Evolutionary conservation across 768 basidiomycete genomes (phyloP), one percentile per base, ranked within the genome.

Genomic region (Suillus tomentosus): DNA sequence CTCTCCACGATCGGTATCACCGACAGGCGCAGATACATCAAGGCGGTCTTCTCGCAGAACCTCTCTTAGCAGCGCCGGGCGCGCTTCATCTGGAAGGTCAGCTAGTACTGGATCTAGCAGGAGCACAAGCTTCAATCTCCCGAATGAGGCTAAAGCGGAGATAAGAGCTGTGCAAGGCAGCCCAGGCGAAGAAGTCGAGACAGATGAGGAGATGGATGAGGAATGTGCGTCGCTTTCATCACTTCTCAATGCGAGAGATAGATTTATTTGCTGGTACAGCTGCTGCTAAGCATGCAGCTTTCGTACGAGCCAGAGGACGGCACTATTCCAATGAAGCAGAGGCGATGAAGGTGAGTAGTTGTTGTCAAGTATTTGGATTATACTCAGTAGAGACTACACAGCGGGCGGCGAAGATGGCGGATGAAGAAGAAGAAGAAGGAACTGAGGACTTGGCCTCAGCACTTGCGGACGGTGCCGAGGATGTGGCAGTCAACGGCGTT

Each of bases 261-360:
- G 15, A 65, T 61, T 45, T n/a, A 27, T 14, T 24, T n/a, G 31
- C 10, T 31, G 17, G 64, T 17, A 48, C 67, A 95, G 93, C 92
- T 64, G 88, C 87, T 55, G 88, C 84, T 43, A 94, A 92, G 77
- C 93, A 92, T 69, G 91, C 88, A 15, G 93, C 81, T 27, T 95
- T 95, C 70, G 81, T 94, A 39, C 85, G 85, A 67, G 92, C 92
- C 27, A 84, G 93, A 27, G 91, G 90, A 61, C 82, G 91, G 62
- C 94, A 95, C 71, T 95, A 95, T 69, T 94, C 92, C 6, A 94
- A 95, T 59, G 94, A 95, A 73, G 94, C 91, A 1, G 91, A 94
- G 73, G 94, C 92, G 19, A 94, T 95, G 94, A 94, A 94, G 87
- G 92, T 90, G 76, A 54, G 75, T 56, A 34, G 19, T 4, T 64